Evolutionary conservation across 805 yeast genomes (phyloP).

Genomic region (Henningerozyma blattae): DNA sequence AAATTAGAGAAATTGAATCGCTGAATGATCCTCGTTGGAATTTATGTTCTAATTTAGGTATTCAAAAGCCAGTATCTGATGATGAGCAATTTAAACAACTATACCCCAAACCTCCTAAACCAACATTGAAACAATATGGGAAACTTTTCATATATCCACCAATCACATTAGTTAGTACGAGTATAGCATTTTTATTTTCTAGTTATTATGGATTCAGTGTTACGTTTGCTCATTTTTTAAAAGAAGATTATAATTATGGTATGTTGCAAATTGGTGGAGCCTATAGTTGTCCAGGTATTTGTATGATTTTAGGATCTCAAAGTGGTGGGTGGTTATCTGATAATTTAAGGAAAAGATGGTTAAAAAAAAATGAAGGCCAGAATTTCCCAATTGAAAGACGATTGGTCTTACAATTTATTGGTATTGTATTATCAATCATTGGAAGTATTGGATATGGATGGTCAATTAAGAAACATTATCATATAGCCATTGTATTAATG

Average conservation of each 20-base stretch:
- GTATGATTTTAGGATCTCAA: conserved; percentile 37
- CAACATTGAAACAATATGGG: conserved; percentile 28
- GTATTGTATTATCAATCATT: conserved; percentile 30
- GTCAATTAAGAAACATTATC: conserved; percentile 31
- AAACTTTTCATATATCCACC: conserved; percentile 31
- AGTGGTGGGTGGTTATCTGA: conserved; percentile 40
- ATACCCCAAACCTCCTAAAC: conserved; percentile 37
- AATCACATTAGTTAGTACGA: conserved; percentile 33
- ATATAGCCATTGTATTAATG: conserved; percentile 29
- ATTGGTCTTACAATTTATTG: conserved; percentile 32
- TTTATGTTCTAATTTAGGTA: conserved; percentile 14
- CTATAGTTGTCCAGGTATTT: conserved; percentile 41
- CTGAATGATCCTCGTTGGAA: conserved; percentile 3
- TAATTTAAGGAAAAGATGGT: conserved; percentile 19
- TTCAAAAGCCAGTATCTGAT: conserved; percentile 17
- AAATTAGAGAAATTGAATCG: neutral
- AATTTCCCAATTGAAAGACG: conserved; percentile 35
- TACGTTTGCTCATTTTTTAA: conserved; percentile 32
- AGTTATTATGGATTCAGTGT: conserved; percentile 43
- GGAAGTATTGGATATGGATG: conserved; percentile 44
- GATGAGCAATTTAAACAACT: conserved; percentile 11
- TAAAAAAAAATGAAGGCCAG: conserved; percentile 17
- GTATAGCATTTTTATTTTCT: conserved; percentile 41
- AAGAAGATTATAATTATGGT: conserved; percentile 27
- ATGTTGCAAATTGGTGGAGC: conserved; percentile 31